Conservation (phyloP, 1,139 yeast genomes). For the Lipomyces yarrowii region DNA sequence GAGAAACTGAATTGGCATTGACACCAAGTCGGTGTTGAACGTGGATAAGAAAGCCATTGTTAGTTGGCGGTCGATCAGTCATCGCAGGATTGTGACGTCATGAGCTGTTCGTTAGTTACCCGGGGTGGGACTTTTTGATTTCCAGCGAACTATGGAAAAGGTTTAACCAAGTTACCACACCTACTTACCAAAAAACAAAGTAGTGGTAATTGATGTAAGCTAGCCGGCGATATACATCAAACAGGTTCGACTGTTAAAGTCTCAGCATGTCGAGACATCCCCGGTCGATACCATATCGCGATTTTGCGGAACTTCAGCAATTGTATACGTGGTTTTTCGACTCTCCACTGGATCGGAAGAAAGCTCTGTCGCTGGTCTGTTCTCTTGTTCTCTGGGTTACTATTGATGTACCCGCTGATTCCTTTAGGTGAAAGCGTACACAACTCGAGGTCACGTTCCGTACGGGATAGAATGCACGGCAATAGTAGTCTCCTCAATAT, state of each 20-base stretch:
- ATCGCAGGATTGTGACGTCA: no score
- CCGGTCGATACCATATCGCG: slow-evolving; percentile 59
- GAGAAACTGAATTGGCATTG: no score
- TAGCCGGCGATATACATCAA: neutral
- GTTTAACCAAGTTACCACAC: neutral
- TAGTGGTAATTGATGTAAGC: neutral
- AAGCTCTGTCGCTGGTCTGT: slow-evolving; percentile 21
- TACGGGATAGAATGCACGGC: slow-evolving; percentile 79
- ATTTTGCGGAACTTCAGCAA: slow-evolving; percentile 52
- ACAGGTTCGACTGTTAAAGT: neutral
- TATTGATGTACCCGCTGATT: slow-evolving; percentile 2
- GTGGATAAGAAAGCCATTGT: no score
- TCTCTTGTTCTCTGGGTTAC: neutral
- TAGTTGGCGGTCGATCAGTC: neutral
- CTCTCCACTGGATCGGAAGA: slow-evolving; percentile 34
- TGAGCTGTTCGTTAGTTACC: no score
- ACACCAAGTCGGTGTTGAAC: no score
- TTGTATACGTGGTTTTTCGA: slow-evolving; percentile 64
- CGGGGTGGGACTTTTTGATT: no score
- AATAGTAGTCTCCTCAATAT: slow-evolving; percentile 55
- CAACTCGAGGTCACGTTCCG: slow-evolving; percentile 72
- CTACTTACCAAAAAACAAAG: neutral
- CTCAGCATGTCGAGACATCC: slow-evolving; percentile 44
- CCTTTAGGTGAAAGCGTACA: slow-evolving; percentile 59
- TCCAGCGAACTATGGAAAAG: no score